These are phyloP conservation scores for Plasmodium knowlesi DNA, from an alignment of 169 alveolate species.

Conservation along the genomic window DNA sequence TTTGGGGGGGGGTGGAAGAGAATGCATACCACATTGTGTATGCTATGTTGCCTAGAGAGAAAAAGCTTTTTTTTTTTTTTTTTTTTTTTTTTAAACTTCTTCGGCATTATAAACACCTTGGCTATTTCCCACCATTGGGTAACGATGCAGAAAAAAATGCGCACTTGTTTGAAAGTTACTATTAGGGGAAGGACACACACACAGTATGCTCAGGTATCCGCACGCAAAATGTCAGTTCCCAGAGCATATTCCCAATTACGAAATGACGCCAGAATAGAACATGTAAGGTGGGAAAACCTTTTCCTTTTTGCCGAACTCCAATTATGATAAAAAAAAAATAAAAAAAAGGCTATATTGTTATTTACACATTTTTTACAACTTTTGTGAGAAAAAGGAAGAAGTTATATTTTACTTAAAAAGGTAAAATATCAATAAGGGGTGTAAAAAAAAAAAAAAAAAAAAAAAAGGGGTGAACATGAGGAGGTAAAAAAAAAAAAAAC, in stretches of 20 bases:
- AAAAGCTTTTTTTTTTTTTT: background rate
- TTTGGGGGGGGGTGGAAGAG: background rate
- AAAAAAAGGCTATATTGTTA: constrained; percentile 19
- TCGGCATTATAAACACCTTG: background rate
- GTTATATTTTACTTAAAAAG: background rate
- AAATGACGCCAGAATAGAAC: constrained; percentile 5
- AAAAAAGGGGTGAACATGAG: background rate
- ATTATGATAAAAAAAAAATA: background rate
- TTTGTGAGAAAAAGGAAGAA: constrained; percentile 16
- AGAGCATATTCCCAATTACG: background rate
- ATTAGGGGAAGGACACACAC: background rate
- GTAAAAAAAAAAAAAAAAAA: constrained; percentile 11
- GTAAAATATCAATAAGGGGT: background rate
- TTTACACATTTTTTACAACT: constrained; percentile 16
- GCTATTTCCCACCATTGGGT: background rate
- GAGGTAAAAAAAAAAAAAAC: background rate
- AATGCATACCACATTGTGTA: background rate
- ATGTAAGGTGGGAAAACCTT: background rate
- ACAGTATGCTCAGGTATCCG: background rate
- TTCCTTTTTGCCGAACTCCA: background rate
- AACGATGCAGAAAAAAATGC: background rate
- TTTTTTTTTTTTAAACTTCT: background rate
- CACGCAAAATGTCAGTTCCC: background rate
- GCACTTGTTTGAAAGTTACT: background rate
- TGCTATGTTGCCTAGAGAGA: background rate